Conservation (phyloP, 2,329 filamentous ascomycete species). For the Aspergillus uvarum region DNA sequence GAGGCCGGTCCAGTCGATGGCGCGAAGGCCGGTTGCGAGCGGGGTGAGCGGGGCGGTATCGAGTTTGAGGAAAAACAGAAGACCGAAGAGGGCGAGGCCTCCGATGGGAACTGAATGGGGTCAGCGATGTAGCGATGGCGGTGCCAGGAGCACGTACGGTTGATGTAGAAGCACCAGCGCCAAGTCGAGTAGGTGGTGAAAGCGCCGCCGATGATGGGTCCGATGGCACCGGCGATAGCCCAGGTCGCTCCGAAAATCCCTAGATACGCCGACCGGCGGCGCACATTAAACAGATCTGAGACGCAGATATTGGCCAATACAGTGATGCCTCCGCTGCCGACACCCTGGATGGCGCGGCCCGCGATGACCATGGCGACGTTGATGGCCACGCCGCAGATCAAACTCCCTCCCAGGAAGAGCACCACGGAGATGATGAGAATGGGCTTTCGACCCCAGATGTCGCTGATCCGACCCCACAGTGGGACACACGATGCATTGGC, state of each 20-base stretch:
- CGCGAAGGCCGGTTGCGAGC: conserved; percentile 29
- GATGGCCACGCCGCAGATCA: conserved; percentile 53
- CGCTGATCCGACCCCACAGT: conserved; percentile 41
- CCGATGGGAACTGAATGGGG: conserved; percentile 1
- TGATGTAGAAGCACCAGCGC: conserved; percentile 48
- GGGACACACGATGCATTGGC: conserved; percentile 40
- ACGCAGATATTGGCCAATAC: conserved; percentile 59
- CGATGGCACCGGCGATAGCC: conserved; percentile 52
- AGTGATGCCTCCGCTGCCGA: conserved; percentile 58
- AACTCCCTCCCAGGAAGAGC: conserved; percentile 58
- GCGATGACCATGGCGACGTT: conserved; percentile 59
- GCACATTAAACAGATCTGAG: conserved; percentile 57
- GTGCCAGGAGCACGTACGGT: background rate
- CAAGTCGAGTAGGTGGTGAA: conserved; percentile 55
- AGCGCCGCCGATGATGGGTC: conserved; percentile 22
- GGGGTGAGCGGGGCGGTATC: conserved; percentile 20
- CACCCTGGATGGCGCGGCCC: conserved; percentile 58
- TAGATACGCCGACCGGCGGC: conserved; percentile 20
- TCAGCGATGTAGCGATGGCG: background rate
- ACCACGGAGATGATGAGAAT: conserved; percentile 55
- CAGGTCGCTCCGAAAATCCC: conserved; percentile 3
- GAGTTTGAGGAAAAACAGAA: conserved; percentile 5
- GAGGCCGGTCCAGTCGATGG: conserved; percentile 60
- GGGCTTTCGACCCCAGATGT: conserved; percentile 62
- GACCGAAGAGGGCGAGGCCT: conserved; percentile 2